These are phyloP conservation scores for Pyrrhoderma lamaoense DNA, from an alignment of 1,284 basidiomycete genomes.

Conservation along the genomic window DNA sequence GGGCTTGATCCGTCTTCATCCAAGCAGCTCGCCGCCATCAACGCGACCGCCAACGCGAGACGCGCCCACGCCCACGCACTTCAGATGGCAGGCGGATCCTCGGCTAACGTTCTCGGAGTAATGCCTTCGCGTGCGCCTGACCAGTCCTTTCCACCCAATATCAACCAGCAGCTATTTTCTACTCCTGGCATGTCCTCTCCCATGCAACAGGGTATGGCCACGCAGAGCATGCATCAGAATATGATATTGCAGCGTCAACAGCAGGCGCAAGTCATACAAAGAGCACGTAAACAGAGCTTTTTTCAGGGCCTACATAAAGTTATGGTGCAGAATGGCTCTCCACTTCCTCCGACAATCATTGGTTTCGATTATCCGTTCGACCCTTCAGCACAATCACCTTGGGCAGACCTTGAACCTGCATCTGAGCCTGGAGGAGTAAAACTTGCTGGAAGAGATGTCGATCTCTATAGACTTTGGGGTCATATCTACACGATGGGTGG, in stretches of 20 bases:
- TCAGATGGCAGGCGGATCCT: constrained; percentile 48
- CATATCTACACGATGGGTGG: constrained; percentile 52
- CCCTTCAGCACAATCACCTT: constrained; percentile 43
- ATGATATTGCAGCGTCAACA: constrained; percentile 28
- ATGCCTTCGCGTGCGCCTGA: constrained; percentile 19
- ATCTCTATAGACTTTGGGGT: constrained; percentile 64
- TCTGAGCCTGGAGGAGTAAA: constrained; percentile 53
- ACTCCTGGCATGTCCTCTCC: constrained; percentile 14
- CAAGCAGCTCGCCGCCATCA: constrained; percentile 72
- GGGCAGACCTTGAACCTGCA: constrained; percentile 53
- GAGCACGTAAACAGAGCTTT: constrained; percentile 52
- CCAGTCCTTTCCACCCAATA: constrained; percentile 24
- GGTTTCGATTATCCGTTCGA: constrained; percentile 54
- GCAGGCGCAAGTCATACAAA: constrained; percentile 26
- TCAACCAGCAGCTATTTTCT: constrained; percentile 25
- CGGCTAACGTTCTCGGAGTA: constrained; percentile 59
- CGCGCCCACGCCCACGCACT: constrained; percentile 40
- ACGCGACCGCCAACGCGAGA: constrained; percentile 53
- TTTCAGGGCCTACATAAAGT: constrained; percentile 48
- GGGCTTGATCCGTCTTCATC: constrained; percentile 44
- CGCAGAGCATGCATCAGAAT: constrained; percentile 27
- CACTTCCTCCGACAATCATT: constrained; percentile 61
- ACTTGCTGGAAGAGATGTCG: constrained; percentile 72
- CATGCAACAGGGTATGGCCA: constrained; percentile 15
- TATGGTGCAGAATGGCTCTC: constrained; percentile 45